Evolutionary conservation across 208 protist species (phyloP).

Genomic region (Acanthamoeba sp.): DNA sequence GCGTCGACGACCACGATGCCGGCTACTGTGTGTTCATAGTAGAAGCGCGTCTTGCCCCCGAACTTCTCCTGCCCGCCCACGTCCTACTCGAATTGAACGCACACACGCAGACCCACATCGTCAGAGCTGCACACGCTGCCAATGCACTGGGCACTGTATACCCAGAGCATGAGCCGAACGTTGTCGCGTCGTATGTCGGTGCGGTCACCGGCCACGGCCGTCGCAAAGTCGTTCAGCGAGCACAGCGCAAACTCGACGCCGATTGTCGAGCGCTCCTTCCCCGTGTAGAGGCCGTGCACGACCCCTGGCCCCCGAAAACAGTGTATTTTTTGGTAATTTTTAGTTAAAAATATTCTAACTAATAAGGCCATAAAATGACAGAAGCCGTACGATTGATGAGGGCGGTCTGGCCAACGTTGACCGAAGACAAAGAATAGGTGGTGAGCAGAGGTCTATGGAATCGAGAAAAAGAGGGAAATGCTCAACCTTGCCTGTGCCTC

Average conservation of each 20-base stretch:
- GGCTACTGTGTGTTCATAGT: slow-evolving; percentile 38
- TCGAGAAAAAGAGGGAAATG: background rate
- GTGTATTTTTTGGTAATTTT: background rate
- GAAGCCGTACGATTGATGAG: slow-evolving; percentile 1
- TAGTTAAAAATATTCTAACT: background rate
- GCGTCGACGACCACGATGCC: slow-evolving; percentile 45
- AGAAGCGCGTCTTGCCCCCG: slow-evolving; percentile 53
- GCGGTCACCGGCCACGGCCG: background rate
- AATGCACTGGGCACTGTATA: background rate
- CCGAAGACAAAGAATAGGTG: background rate
- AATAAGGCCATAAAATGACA: background rate
- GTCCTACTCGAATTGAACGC: background rate
- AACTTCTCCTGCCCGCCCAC: slow-evolving; percentile 49
- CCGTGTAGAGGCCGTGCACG: slow-evolving; percentile 26
- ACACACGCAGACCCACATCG: background rate
- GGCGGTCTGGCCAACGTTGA: background rate
- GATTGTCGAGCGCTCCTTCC: background rate
- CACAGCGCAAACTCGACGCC: slow-evolving; percentile 23
- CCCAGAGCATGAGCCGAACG: slow-evolving; percentile 49
- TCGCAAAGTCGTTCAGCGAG: slow-evolving; percentile 26
- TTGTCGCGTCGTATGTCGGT: slow-evolving; percentile 35
- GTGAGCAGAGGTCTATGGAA: background rate
- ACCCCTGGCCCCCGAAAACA: background rate
- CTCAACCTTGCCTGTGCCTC: background rate
- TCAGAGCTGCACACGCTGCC: background rate